Conservation (phyloP, 441 rosid species). For the Metrosideros polymorpha region DNA sequence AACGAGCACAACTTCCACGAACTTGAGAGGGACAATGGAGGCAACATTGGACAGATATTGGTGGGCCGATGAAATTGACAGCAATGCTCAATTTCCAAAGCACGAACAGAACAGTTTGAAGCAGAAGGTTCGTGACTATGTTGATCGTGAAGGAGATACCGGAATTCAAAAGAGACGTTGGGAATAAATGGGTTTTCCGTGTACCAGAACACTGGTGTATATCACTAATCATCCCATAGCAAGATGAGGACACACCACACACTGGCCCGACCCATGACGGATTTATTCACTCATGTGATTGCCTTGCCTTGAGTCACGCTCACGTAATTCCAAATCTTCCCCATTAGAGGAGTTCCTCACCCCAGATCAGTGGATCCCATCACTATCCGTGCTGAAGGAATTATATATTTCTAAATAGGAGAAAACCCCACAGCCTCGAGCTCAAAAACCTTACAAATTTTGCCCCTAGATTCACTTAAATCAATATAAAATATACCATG, state of each 20-base stretch:
- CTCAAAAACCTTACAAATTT: background rate
- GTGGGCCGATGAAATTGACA: background rate
- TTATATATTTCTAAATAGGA: background rate
- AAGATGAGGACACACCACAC: background rate
- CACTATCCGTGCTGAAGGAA: background rate
- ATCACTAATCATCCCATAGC: no score
- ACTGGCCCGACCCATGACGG: no score
- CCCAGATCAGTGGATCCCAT: background rate
- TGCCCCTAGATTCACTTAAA: background rate
- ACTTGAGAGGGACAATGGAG: background rate
- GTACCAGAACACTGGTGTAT: no score
- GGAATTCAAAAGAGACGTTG: background rate
- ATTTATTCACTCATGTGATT: background rate
- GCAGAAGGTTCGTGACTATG: background rate
- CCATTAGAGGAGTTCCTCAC: background rate
- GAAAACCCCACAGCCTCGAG: background rate
- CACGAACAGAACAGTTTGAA: background rate
- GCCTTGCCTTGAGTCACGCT: background rate
- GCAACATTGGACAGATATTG: background rate
- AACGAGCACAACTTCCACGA: background rate
- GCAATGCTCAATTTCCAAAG: background rate
- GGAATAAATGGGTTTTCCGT: background rate
- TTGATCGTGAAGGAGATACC: background rate
- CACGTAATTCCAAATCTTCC: background rate
- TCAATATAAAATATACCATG: background rate